Percentiles rank a stretch among this genome's conserved stretches.
phyloP scores from a whole-genome alignment of 371 early-diverging fungal species.

The Rhizopus delemar region DNA sequence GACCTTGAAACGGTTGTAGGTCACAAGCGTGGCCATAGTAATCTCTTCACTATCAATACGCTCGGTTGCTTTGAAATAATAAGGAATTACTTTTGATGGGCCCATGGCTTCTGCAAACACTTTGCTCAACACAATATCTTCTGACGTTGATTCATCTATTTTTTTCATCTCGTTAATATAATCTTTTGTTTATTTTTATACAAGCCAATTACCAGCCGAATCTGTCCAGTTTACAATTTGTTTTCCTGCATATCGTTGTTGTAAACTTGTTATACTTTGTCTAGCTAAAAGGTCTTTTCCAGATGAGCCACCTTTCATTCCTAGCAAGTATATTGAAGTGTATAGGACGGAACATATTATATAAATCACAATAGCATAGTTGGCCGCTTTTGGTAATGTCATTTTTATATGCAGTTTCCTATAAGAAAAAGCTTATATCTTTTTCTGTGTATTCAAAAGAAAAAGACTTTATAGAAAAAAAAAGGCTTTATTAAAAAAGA shows the following conservation, averaged over 20 bases:
- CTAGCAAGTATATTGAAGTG: conserved; percentile 29
- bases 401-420: conserved; percentile 2
- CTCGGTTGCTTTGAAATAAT: conserved; percentile 58
- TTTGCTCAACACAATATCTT: neutral
- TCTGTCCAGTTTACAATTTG: conserved; percentile 36
- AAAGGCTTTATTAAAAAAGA: too few relatives aligned
- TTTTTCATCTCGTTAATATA: too few relatives aligned
- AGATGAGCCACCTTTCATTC: conserved; percentile 12
- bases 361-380: conserved; percentile 24
- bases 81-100: conserved; percentile 63
- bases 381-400: conserved; percentile 31
- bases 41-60: conserved; percentile 58
- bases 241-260: conserved; percentile 28
- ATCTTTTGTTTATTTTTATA: too few relatives aligned
- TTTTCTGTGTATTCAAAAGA: too few relatives aligned
- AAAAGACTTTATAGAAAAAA: too few relatives aligned
- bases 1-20: conserved; percentile 49
- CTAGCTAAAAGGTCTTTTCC: conserved; percentile 2
- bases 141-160: too few relatives aligned
- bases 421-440: too few relatives aligned
- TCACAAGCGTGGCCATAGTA: conserved; percentile 46
- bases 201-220: neutral
- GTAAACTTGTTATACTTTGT: conserved; percentile 24
- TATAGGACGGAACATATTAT: conserved; percentile 29
- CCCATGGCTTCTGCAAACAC: conserved; percentile 67